phyloP scores from a whole-genome alignment of 495 filamentous ascomycete species.

The Penicilliopsis zonata region DNA sequence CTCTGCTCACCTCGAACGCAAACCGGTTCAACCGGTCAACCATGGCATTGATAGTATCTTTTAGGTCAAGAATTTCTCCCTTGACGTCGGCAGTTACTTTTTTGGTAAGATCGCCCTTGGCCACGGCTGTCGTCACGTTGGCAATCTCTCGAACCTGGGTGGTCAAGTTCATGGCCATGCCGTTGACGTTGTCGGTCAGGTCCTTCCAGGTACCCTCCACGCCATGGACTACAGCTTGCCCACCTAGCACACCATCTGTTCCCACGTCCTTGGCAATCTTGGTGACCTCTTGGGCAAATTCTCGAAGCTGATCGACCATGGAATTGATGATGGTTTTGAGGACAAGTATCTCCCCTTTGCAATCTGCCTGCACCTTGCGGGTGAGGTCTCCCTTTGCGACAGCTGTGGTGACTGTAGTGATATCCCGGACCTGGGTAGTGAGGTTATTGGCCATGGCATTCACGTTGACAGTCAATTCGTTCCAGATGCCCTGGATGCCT shows the following conservation, averaged over 20 bases:
- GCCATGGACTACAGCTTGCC: constrained; percentile 85
- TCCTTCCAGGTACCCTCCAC: constrained; percentile 93
- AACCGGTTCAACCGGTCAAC: constrained; percentile 88
- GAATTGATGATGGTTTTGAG: constrained; percentile 88
- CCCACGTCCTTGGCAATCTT: constrained; percentile 86
- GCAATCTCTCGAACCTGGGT: constrained; percentile 90
- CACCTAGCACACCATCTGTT: constrained; percentile 77
- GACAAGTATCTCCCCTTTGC: constrained; percentile 80
- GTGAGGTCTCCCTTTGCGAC: constrained; percentile 84
- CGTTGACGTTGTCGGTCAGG: constrained; percentile 87
- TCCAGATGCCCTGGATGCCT: constrained; percentile 61
- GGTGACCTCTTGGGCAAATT: constrained; percentile 85
- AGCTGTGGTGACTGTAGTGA: constrained; percentile 84
- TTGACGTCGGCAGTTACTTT: constrained; percentile 87
- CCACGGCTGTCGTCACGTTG: constrained; percentile 84
- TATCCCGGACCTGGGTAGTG: constrained; percentile 77
- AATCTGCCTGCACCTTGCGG: constrained; percentile 81
- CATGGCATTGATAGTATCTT: constrained; percentile 90
- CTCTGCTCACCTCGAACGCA: constrained; percentile 84
- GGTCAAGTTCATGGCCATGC: constrained; percentile 73
- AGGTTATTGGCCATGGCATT: constrained; percentile 54
- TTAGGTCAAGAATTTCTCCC: constrained; percentile 85
- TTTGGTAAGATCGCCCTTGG: constrained; percentile 78
- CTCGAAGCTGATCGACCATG: constrained; percentile 87
- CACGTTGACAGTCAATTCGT: constrained; percentile 77